Evolutionary conservation across 345 rosid genomes (phyloP).

Genomic region (Cardiospermum halicacabum): DNA sequence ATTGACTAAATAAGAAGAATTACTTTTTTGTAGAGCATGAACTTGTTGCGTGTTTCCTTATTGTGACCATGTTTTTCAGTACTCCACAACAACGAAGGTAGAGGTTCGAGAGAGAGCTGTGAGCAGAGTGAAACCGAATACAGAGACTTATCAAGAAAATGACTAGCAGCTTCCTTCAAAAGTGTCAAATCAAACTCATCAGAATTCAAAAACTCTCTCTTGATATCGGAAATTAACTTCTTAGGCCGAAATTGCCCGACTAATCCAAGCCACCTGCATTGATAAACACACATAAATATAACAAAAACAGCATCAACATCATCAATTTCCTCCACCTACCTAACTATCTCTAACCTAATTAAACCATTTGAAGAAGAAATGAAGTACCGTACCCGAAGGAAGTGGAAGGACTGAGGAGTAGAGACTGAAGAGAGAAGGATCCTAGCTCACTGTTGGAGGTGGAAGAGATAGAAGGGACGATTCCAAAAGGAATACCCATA

Average conservation of each 20-base stretch:
- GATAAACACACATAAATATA: background rate
- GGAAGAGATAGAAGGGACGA: slow-evolving; percentile 66
- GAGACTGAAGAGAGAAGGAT: slow-evolving; percentile 67
- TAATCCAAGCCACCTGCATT: slow-evolving; percentile 69
- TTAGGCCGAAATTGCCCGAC: slow-evolving; percentile 75
- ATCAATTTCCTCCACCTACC: background rate
- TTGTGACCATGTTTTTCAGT: slow-evolving; percentile 60
- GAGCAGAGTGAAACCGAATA: slow-evolving; percentile 60
- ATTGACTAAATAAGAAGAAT: background rate
- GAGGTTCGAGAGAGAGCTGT: slow-evolving; percentile 46
- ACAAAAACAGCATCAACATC: background rate
- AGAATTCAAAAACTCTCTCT: slow-evolving; percentile 40
- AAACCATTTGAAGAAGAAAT: background rate
- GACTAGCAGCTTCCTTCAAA: slow-evolving; percentile 51
- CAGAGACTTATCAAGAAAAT: slow-evolving; percentile 65
- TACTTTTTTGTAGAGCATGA: slow-evolving; percentile 70
- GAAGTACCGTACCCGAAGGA: slow-evolving; percentile 69
- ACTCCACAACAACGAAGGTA: slow-evolving; percentile 44
- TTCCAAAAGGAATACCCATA: slow-evolving; percentile 71
- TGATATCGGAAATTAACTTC: slow-evolving; percentile 62
- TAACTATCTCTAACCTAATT: background rate
- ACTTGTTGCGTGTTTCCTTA: slow-evolving; percentile 46
- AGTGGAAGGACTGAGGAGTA: slow-evolving; percentile 49
- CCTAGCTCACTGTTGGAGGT: slow-evolving; percentile 46
- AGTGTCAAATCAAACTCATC: slow-evolving; percentile 49